Evolutionary conservation across 257 asterid species (phyloP), one percentile per base, ranked within the genome.

Genomic region (Gynochthodes officinalis): DNA sequence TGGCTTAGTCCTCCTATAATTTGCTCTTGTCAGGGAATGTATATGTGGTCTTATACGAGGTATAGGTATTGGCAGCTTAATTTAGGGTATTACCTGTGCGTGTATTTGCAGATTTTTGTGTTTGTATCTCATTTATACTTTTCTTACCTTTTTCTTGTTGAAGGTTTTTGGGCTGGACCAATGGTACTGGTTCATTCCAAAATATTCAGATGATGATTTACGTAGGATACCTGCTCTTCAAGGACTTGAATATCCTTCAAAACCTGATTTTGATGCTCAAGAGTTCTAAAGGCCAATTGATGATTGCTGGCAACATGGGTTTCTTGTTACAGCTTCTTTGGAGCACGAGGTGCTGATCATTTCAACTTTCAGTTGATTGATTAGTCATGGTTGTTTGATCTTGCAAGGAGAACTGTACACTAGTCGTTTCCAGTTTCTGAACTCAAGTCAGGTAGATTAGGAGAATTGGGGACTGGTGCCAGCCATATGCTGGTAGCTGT

Each of bases 211-310:
- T 55, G 90, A 88, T 67, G 93, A 88, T 82, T 62, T 88, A 40
- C 82, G 88, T 50, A 74, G 90, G 74, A 84, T 86, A 46, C 93
- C 90, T 74, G 89, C 90, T 13, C 89, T 88, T 64, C 88, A 82
- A n/a, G 93, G 93, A 33, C 81, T 88, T 73, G 89, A 86, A 71
- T 86, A 86, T 78, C 93, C 93, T 40, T 85, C 88, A 59, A 88
- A 82, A 67, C 93, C 86, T 10, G 93, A 84, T 49, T 68, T 82
- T 44, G 85, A 80, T 39, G 76, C 79, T n/a, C 86, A 82, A 73
- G 88, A 88, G 48, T 84, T 78, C 71, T 84, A 72, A 67, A n/a
- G 48, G 14, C 60, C 7, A 3, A 21, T n/a, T 27, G 40, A 49
- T 35, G 16, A 27, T 70, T 9, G 25, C 42, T 40, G n/a, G 28